Conservation (phyloP, 805 yeast genomes). For the Torulaspora delbrueckii region DNA sequence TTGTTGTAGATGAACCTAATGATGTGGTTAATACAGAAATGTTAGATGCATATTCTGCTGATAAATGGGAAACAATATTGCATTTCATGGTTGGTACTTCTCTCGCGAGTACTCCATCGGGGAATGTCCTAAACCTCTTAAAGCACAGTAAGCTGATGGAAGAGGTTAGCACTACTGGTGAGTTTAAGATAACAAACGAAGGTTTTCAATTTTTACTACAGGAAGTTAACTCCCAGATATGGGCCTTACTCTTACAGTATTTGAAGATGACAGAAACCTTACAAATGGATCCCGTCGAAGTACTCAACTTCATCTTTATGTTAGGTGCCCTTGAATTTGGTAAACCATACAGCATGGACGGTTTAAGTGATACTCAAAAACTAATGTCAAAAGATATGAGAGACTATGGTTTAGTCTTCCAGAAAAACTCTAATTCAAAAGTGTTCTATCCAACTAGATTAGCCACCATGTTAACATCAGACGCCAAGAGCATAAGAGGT, state of each 20-base stretch:
- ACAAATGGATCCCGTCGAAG: slow-evolving; percentile 94
- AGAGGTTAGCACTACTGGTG: slow-evolving; percentile 38
- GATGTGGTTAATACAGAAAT: slow-evolving; percentile 54
- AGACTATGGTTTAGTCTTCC: slow-evolving; percentile 87
- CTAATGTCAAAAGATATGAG: slow-evolving; percentile 83
- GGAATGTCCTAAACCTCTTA: slow-evolving; percentile 73
- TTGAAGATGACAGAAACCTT: slow-evolving; percentile 76
- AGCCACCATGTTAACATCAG: slow-evolving; percentile 87
- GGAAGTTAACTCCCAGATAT: slow-evolving; percentile 88
- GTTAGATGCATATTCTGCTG: slow-evolving; percentile 73
- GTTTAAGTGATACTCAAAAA: slow-evolving; percentile 72
- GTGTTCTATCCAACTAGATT: slow-evolving; percentile 86
- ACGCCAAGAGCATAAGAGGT: slow-evolving; percentile 61
- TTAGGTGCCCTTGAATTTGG: slow-evolving; percentile 91
- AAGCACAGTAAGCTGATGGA: slow-evolving; percentile 87
- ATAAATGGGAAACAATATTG: slow-evolving; percentile 89
- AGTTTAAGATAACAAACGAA: slow-evolving; percentile 71
- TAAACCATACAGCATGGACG: slow-evolving; percentile 67
- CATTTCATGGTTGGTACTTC: slow-evolving; percentile 98
- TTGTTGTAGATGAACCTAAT: slow-evolving; percentile 52
- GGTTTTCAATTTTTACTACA: slow-evolving; percentile 94
- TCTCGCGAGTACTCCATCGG: slow-evolving; percentile 60
- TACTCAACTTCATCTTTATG: slow-evolving; percentile 87
- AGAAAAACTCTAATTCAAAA: slow-evolving; percentile 49
- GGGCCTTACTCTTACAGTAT: slow-evolving; percentile 88